Evolutionary conservation across 2,329 filamentous ascomycete species (phyloP).

Genomic region (Neurospora sp.): DNA sequence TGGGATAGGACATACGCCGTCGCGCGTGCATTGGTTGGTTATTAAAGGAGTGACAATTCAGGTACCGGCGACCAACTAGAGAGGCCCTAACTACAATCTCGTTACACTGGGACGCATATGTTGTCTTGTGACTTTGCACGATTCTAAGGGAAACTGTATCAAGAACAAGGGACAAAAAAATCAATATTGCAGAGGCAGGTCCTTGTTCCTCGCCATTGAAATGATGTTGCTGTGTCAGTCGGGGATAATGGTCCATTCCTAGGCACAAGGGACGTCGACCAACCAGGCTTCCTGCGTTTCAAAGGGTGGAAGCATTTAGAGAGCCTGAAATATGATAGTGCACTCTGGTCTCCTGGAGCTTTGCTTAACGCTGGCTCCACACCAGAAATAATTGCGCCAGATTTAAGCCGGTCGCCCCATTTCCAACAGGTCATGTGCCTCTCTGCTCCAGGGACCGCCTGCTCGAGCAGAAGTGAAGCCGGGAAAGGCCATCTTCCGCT

Average conservation of each 20-base stretch:
- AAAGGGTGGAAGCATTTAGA: not conserved
- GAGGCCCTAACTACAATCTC: not conserved
- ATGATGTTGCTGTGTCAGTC: not conserved
- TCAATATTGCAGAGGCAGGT: not conserved
- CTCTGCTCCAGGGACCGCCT: conserved; percentile 57
- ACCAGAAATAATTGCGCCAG: not conserved
- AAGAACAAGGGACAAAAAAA: not conserved
- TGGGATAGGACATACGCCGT: not conserved
- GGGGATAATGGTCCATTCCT: not conserved
- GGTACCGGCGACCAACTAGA: not conserved
- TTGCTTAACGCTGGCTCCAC: not conserved
- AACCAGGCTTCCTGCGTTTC: not conserved
- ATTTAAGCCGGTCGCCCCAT: conserved; percentile 39
- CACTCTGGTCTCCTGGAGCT: not conserved
- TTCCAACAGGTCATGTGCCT: conserved; percentile 57
- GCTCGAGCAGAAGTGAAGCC: conserved; percentile 38
- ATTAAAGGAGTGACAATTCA: not conserved
- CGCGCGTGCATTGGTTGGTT: not conserved
- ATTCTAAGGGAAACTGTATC: not conserved
- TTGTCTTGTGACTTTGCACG: not conserved
- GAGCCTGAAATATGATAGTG: not conserved
- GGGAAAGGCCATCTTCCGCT: conserved; percentile 24
- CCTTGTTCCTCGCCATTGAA: not conserved
- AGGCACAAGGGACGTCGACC: not conserved
- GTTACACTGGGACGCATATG: not conserved